Evolutionary conservation across 2,329 filamentous ascomycete genomes (phyloP).

Genomic region (Laburnicola sp.): DNA sequence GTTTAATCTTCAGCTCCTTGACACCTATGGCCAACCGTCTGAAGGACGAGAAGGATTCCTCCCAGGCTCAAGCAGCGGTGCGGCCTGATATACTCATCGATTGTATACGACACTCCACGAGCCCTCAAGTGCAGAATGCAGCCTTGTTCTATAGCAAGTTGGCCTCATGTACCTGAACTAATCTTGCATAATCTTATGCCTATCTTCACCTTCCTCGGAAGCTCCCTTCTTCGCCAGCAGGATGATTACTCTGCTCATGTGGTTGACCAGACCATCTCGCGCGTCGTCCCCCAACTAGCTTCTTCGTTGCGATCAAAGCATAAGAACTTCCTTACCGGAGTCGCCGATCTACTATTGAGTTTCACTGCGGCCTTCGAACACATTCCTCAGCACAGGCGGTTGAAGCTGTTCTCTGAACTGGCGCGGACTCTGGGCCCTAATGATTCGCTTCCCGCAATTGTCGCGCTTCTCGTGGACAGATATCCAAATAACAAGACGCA

Average conservation of each 20-base stretch:
- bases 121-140: slow-evolving; percentile 89
- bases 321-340: slow-evolving; percentile 76
- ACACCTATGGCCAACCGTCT: slow-evolving; percentile 80
- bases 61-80: slow-evolving; percentile 76
- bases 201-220: slow-evolving; percentile 97
- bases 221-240: slow-evolving; percentile 84
- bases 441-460: slow-evolving; percentile 84
- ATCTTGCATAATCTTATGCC: slow-evolving; percentile 98
- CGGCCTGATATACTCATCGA: slow-evolving; percentile 90
- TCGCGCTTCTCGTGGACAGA: slow-evolving; percentile 88
- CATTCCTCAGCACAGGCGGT: slow-evolving; percentile 82
- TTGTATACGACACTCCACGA: slow-evolving; percentile 88
- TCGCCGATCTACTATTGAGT: slow-evolving; percentile 87
- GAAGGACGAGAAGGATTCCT: slow-evolving; percentile 57
- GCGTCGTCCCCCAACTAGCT: slow-evolving; percentile 89
- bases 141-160: slow-evolving; percentile 85
- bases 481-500: slow-evolving; percentile 78
- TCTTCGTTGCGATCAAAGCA: slow-evolving; percentile 78
- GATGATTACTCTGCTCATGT: slow-evolving; percentile 98
- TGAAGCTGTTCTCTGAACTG: slow-evolving; percentile 80
- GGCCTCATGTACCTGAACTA: slow-evolving; percentile 83
- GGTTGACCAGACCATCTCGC: slow-evolving; percentile 86
- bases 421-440: slow-evolving; percentile 81
- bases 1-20: slow-evolving; percentile 78
- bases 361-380: slow-evolving; percentile 97